Evolutionary conservation across 192 early-diverging fungal genomes (phyloP).

Genomic region (Gryganskiella cystojenkinii): DNA sequence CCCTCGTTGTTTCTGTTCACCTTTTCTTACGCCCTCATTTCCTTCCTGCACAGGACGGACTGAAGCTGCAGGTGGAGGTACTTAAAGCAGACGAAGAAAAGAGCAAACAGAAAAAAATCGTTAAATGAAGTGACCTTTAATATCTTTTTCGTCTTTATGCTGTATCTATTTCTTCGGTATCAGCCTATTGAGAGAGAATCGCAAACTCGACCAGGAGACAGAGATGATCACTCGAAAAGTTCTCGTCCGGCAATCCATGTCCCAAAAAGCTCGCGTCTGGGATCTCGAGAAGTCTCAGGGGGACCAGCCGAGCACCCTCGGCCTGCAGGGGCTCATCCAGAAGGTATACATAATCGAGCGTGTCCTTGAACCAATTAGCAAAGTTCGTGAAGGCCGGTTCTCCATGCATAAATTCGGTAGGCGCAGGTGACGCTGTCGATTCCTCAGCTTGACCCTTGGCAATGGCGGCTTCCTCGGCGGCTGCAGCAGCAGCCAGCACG

Average conservation of each 20-base stretch:
- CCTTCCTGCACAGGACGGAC: too few relatives aligned
- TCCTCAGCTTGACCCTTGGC: constrained; percentile 1
- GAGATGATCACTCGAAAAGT: constrained; percentile 50
- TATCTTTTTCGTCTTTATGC: too few relatives aligned
- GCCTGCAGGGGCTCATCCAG: constrained; percentile 27
- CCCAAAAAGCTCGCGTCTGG: constrained; percentile 40
- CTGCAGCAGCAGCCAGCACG: not conserved
- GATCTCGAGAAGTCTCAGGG: constrained; percentile 38
- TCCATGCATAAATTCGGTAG: constrained; percentile 20
- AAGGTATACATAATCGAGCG: constrained; percentile 45
- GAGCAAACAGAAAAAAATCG: constrained; percentile 1
- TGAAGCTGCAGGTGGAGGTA: not conserved
- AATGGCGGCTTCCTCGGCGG: not conserved
- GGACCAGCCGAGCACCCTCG: constrained; percentile 34
- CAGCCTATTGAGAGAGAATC: constrained; percentile 16
- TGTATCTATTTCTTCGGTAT: too few relatives aligned
- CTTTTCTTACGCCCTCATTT: not conserved
- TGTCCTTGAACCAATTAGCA: constrained; percentile 52
- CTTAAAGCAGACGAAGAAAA: not conserved
- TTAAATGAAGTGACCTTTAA: not conserved
- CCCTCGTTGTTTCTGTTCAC: constrained; percentile 1
- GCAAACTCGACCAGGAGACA: constrained; percentile 51
- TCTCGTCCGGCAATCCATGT: constrained; percentile 38
- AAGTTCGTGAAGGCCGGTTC: constrained; percentile 48
- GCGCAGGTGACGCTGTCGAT: constrained; percentile 22